Evolutionary conservation across 495 filamentous ascomycete species (phyloP).

Genomic region (Sphaerosporella brunnea): DNA sequence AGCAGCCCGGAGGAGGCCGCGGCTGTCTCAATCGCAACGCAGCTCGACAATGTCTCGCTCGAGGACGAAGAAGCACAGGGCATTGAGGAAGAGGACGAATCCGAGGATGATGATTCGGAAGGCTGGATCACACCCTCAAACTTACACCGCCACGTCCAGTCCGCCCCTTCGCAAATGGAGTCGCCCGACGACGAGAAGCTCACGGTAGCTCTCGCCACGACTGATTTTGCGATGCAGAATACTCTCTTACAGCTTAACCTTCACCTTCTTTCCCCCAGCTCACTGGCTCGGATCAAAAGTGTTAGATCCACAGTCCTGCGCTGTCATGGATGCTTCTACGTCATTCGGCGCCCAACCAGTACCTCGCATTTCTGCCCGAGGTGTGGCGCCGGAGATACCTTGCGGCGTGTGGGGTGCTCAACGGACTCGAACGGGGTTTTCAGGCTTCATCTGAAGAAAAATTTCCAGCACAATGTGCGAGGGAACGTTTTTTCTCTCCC

Average conservation of each 20-base stretch:
- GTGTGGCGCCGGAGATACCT: slow-evolving; percentile 61
- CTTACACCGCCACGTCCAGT: slow-evolving; percentile 62
- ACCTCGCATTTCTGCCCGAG: slow-evolving; percentile 81
- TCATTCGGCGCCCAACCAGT: slow-evolving; percentile 53
- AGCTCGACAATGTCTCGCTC: not conserved
- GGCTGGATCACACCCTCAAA: slow-evolving; percentile 95
- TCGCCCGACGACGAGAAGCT: slow-evolving; percentile 35
- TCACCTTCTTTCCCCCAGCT: slow-evolving; percentile 59
- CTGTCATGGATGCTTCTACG: slow-evolving; percentile 85
- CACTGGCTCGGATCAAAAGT: slow-evolving; percentile 54
- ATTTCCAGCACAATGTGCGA: slow-evolving; percentile 85
- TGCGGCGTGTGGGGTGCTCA: slow-evolving; percentile 71
- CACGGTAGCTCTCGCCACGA: slow-evolving; percentile 72
- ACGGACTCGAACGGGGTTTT: slow-evolving; percentile 66
- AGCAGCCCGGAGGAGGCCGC: no score
- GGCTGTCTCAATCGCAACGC: not conserved
- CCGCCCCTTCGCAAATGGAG: slow-evolving; percentile 56
- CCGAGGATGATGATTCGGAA: slow-evolving; percentile 44
- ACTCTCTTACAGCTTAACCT: slow-evolving; percentile 87
- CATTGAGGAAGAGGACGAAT: not conserved
- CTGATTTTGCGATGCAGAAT: slow-evolving; percentile 95
- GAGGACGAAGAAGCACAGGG: slow-evolving; percentile 11
- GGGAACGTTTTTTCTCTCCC: slow-evolving; percentile 81
- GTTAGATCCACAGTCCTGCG: slow-evolving; percentile 76
- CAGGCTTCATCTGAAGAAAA: slow-evolving; percentile 75